A percentile compares a stretch with the other conserved stretches of the same genome.
phyloP scores from a whole-genome alignment of 805 yeast genomes.

The Yamadazyma philogaea region DNA sequence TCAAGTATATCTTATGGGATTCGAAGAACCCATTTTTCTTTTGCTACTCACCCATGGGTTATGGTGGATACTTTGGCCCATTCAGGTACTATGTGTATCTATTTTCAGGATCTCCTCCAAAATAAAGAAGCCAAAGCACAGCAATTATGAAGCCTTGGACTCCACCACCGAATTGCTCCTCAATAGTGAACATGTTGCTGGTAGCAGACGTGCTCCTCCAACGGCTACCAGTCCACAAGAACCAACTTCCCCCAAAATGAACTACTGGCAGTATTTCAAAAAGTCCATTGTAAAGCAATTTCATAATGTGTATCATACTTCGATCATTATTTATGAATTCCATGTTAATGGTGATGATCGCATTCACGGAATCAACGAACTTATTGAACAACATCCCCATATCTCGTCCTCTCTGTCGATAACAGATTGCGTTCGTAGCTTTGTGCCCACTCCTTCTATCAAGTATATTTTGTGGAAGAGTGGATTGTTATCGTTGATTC shows the following conservation, averaged over 20 bases:
- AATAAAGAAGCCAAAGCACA: not conserved
- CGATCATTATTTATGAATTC: conserved; percentile 41
- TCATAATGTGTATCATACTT: conserved; percentile 43
- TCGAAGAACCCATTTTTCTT: conserved; percentile 66
- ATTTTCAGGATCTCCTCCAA: conserved; percentile 2
- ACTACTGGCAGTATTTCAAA: conserved; percentile 27
- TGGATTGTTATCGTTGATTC: conserved; percentile 48
- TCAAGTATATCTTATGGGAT: conserved; percentile 56
- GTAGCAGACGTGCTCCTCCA: not conserved
- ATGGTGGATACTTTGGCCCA: conserved; percentile 73
- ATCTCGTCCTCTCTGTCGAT: conserved; percentile 33
- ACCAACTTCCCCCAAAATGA: conserved; percentile 8
- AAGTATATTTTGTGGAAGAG: conserved; percentile 45
- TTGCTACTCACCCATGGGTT: conserved; percentile 72
- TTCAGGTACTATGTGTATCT: conserved; percentile 49
- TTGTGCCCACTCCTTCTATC: conserved; percentile 45
- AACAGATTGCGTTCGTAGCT: conserved; percentile 29
- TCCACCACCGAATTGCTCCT: conserved; percentile 12
- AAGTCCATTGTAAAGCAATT: conserved; percentile 39
- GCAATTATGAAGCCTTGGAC: conserved; percentile 11
- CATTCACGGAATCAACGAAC: conserved; percentile 28
- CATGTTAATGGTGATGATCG: conserved; percentile 36
- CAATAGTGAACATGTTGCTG: not conserved
- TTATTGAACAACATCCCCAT: conserved; percentile 37
- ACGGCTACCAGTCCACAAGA: not conserved